Evolutionary conservation across 176 grass and related monocot genomes (phyloP), one percentile per base, ranked within the genome.

Genomic region (Cenchrus purpureus): DNA sequence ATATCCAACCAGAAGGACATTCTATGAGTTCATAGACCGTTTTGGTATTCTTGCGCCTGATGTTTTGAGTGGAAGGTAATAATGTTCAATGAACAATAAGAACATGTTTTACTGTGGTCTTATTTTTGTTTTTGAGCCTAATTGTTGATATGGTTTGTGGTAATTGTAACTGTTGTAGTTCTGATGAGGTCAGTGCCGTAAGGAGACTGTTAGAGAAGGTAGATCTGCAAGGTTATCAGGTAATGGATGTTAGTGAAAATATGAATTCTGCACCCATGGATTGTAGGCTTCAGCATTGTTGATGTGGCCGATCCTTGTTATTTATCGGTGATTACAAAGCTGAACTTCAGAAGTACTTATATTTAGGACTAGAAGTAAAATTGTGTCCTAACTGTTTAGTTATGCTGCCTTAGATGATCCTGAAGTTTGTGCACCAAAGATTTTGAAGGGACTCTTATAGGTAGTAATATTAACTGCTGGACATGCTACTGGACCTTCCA

Each of bases 1-100:
- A 28, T 98, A 91, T 98, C 96, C 96, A 79, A 98, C 96, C 59
- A 93, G 96, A 77, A 95, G 96, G 83, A 87, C 91, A 66, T 98
- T 98, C 66, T 90, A 85, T 54, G 93, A 95, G 74, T 98, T 98
- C 78, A 86, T 98, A 62, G 93, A 98, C 67, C 96, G 96, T 74
- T 98, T 98, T 81, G 93, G 91, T 85, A 90, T 98, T 81, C 96
- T 98, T 83, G 91, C 96, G 7, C 93, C 96, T 74, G 90, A 89
- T 92, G 93, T 94, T 89, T 89, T 95, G 55, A 86, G 77, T 87
- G 89, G 89, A 94, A 94, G 96, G 96, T 95, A 90, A 78, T 85
- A 46, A 82, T 76, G 86, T 14, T 63, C 53, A 84, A 51, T 48
- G 20, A 32, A 81, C 71, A 75, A 56, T 8, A 8, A 53, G 5